These are phyloP conservation scores for Steccherinum ochraceum DNA, from an alignment of 768 basidiomycete species.

Conservation along the genomic window DNA sequence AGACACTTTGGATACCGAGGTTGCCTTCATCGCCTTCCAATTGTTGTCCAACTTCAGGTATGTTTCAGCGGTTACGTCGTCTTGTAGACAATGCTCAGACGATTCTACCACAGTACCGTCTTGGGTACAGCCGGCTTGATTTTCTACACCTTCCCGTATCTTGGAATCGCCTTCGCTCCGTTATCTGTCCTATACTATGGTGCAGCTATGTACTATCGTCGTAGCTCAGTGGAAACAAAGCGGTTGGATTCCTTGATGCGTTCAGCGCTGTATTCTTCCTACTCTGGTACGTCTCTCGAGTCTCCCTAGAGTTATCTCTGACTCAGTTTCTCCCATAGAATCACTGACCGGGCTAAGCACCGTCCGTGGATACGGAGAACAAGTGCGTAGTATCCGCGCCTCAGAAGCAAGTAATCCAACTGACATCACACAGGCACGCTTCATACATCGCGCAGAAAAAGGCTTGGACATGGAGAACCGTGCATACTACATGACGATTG, in stretches of 20 bases:
- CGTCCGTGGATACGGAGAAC: slow-evolving; percentile 52
- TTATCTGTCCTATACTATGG: slow-evolving; percentile 46
- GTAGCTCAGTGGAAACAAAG: slow-evolving; percentile 58
- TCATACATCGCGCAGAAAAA: slow-evolving; percentile 42
- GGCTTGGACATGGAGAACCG: slow-evolving; percentile 55
- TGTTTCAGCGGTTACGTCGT: no score
- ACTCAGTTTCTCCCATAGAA: slow-evolving; percentile 33
- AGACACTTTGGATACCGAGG: slow-evolving; percentile 46
- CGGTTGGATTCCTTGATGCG: slow-evolving; percentile 58
- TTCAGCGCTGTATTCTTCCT: slow-evolving; percentile 51
- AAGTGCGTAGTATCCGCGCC: slow-evolving; percentile 31
- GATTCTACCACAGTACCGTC: slow-evolving; percentile 34
- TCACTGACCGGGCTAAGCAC: slow-evolving; percentile 59
- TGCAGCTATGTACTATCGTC: slow-evolving; percentile 50
- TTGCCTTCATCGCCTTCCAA: slow-evolving; percentile 42
- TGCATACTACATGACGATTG: slow-evolving; percentile 59
- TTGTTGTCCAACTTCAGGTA: slow-evolving; percentile 19
- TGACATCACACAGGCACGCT: slow-evolving; percentile 33
- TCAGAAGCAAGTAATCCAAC: no score
- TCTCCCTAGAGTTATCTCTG: neutral
- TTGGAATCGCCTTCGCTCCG: slow-evolving; percentile 59
- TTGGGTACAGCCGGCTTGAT: slow-evolving; percentile 52
- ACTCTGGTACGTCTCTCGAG: slow-evolving; percentile 36
- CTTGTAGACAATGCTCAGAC: neutral
- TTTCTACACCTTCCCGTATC: slow-evolving; percentile 48